A percentile compares a stretch with the other conserved stretches of the same genome.
Evolutionary conservation across 805 yeast species (phyloP).

Genomic region (Candida golubevii): DNA sequence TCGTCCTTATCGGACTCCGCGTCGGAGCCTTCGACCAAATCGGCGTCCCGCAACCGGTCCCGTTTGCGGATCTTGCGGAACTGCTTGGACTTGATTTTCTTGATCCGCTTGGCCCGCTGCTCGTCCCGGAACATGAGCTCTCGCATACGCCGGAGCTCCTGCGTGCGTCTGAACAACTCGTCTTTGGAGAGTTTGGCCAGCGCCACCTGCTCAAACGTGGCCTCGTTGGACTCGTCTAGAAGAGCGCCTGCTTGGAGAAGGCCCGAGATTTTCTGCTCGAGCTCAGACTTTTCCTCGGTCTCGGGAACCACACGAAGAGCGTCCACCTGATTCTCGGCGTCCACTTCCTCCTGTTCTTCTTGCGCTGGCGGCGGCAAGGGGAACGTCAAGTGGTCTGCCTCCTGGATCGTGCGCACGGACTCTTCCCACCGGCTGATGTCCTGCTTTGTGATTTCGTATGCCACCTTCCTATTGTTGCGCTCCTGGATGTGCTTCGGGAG

Average conservation of each 20-base stretch:
- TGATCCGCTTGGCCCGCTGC: slow-evolving; percentile 81
- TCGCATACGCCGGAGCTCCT: slow-evolving; percentile 85
- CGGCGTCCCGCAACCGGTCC: slow-evolving; percentile 68
- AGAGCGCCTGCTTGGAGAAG: slow-evolving; percentile 63
- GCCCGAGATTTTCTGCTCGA: slow-evolving; percentile 62
- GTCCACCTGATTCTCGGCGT: slow-evolving; percentile 26
- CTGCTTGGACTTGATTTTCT: slow-evolving; percentile 90
- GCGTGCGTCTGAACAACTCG: slow-evolving; percentile 68
- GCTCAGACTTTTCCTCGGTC: slow-evolving; percentile 44
- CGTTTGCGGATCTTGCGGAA: slow-evolving; percentile 83
- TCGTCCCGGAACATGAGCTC: slow-evolving; percentile 97
- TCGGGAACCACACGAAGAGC: slow-evolving; percentile 9
- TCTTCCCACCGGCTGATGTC: slow-evolving; percentile 90
- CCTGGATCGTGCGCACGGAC: slow-evolving; percentile 68
- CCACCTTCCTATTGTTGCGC: slow-evolving; percentile 82
- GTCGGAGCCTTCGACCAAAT: slow-evolving; percentile 59
- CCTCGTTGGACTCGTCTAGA: slow-evolving; percentile 66
- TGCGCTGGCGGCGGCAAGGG: slow-evolving; percentile 51
- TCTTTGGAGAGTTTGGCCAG: slow-evolving; percentile 76
- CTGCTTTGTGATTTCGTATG: slow-evolving; percentile 81
- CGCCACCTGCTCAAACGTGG: slow-evolving; percentile 84
- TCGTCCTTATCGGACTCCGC: slow-evolving; percentile 53
- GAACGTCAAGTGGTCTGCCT: slow-evolving; percentile 80
- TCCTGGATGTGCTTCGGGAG: slow-evolving; percentile 82
- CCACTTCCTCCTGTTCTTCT: slow-evolving; percentile 20